A percentile compares a stretch with the other conserved stretches of the same genome.
Evolutionary conservation across 23 red algal genomes (phyloP).

Genomic region (Gracilaria caudata): DNA sequence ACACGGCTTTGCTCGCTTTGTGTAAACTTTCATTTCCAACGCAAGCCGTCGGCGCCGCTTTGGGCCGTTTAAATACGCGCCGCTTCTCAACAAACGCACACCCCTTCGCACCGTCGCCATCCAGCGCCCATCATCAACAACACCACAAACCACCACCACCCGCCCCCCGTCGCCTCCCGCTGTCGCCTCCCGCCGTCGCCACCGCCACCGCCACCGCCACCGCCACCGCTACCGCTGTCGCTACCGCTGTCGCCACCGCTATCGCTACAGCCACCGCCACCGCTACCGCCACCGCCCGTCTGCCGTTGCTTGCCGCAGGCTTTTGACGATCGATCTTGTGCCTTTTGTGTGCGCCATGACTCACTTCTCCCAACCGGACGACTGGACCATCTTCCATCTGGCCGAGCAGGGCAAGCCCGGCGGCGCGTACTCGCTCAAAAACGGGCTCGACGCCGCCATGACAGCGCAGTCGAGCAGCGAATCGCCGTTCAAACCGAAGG

Average conservation of each 20-base stretch:
- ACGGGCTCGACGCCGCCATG: neutral
- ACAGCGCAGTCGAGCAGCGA: neutral
- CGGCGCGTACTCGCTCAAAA: constrained; percentile 27
- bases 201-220: neutral
- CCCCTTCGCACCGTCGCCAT: too few relatives aligned
- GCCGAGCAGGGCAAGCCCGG: neutral
- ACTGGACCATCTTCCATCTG: constrained; percentile 42
- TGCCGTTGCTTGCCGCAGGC: neutral
- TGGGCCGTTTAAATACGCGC: too few relatives aligned
- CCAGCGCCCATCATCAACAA: too few relatives aligned
- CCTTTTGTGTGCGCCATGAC: neutral
- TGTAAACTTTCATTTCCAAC: too few relatives aligned
- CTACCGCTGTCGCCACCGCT: neutral
- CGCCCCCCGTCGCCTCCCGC: neutral
- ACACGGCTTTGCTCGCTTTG: too few relatives aligned
- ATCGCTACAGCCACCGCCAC: too few relatives aligned
- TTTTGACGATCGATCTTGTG: neutral
- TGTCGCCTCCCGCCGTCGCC: neutral
- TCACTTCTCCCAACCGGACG: constrained; percentile 33
- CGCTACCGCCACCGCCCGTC: neutral
- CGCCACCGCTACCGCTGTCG: neutral
- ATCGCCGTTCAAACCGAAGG: constrained; percentile 5
- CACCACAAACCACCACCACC: too few relatives aligned
- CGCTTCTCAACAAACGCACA: too few relatives aligned
- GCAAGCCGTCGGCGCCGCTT: too few relatives aligned